Conservation (phyloP, 1,139 yeast genomes). For the Geotrichum candidum region DNA sequence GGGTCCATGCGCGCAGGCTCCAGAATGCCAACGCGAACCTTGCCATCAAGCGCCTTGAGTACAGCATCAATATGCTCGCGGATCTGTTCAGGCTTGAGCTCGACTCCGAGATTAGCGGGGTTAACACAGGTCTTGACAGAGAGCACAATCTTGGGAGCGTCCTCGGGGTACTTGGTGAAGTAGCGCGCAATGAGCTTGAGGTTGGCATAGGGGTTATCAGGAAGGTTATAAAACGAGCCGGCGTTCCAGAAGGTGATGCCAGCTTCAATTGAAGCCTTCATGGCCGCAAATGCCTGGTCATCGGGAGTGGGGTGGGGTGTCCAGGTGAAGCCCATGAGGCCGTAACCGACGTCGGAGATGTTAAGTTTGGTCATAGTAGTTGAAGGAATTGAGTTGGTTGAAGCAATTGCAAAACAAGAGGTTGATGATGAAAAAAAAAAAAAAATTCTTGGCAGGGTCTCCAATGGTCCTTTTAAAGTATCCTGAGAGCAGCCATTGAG, state of each 20-base stretch:
- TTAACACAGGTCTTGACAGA: slow-evolving; percentile 64
- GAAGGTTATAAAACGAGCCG: slow-evolving; percentile 72
- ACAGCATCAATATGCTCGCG: slow-evolving; percentile 47
- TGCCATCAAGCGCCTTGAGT: slow-evolving; percentile 41
- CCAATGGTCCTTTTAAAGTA: not conserved
- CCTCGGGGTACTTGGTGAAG: slow-evolving; percentile 51
- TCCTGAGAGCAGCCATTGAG: not conserved
- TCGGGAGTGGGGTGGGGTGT: slow-evolving; percentile 42
- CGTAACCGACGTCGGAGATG: slow-evolving; percentile 42
- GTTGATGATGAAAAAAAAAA: not conserved
- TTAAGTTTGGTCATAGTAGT: not conserved
- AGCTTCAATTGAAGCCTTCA: slow-evolving; percentile 44
- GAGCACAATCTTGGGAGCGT: slow-evolving; percentile 47
- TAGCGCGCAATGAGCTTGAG: slow-evolving; percentile 52
- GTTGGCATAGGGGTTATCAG: slow-evolving; percentile 42
- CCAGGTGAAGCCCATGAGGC: slow-evolving; percentile 63
- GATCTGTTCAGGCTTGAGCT: slow-evolving; percentile 46
- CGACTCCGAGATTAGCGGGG: slow-evolving; percentile 39
- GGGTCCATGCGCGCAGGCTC: slow-evolving; percentile 66
- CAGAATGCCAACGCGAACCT: slow-evolving; percentile 44
- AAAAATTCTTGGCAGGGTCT: not conserved
- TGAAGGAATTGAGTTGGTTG: not conserved
- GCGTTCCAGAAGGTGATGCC: slow-evolving; percentile 60
- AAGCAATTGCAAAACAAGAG: not conserved
- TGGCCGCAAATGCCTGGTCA: slow-evolving; percentile 43